Base-by-base conservation (phyloP, 2,329 filamentous ascomycete genomes). In the Fusarium verrucosum region DNA sequence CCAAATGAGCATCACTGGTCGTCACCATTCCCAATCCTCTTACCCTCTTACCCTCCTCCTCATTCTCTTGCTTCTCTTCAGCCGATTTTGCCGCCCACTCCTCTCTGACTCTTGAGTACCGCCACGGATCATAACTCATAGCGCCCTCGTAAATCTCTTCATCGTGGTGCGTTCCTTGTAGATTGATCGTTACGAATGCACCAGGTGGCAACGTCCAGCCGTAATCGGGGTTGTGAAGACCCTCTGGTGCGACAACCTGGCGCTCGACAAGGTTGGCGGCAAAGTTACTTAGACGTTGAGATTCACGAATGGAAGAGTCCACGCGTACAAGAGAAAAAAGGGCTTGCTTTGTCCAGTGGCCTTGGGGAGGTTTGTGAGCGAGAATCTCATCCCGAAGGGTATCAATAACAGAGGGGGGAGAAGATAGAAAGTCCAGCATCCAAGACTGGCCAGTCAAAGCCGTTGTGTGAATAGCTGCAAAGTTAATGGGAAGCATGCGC, bases 381-480 rank as follows among this genome's bases (percentile, higher is more conserved):
- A 32, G 20, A 1, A 80, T 76, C 55, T 85, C 83, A 10, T 79
- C 75, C n/a, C 79, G 76, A 11, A 85, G 74, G 2, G 69, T 63
- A 4, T 78, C 76, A 6, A 83, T 50, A 20, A 75, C 70, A 1
- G 72, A 61, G 1, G 78, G 75, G 7, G 78, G 71, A 0, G 80
- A 75, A 2, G 77, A 71, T 32, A 84, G 70, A 8, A 85, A 68
- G 55, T 85, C 82, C 10, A 85, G 68, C 47, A 85, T 66, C 28
- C 79, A 74, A 30, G 78, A 79, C 41, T 82, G 80, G 4, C 80
- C 79, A 0, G 84, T 85, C 13, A 86, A 66, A 8, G 81, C 79
- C 0, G 85, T 86, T 3, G 85, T 87, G 72, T 87, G 85, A 23
- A 87, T 85, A 17, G 84, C 81, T 4, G 84, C 85, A 58, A 87